Percentiles rank a stretch among this genome's conserved stretches.
Evolutionary conservation across 202 grass and related monocot genomes (phyloP).

Genomic region (Alloteropsis angusta): DNA sequence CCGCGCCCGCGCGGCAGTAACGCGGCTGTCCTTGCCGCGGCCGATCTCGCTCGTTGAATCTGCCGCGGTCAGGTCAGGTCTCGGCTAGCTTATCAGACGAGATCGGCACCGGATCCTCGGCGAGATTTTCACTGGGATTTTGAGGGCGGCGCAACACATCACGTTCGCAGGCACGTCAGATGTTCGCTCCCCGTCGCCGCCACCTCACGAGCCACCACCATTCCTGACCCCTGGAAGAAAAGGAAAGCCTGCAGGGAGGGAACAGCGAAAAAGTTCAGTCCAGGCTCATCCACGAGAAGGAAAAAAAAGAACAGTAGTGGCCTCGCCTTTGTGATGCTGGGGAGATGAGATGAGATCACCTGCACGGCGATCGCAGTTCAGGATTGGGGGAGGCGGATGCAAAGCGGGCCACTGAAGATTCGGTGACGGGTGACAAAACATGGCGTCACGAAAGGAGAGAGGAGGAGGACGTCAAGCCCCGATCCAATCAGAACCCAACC

Average conservation of each 20-base stretch:
- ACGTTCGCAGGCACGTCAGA: background rate
- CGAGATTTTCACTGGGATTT: constrained; percentile 25
- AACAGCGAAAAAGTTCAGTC: constrained; percentile 7
- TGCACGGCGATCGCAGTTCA: background rate
- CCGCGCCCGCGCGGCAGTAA: background rate
- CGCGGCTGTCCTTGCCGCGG: background rate
- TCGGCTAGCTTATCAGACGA: constrained; percentile 4
- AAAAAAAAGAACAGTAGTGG: background rate
- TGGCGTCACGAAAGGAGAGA: background rate
- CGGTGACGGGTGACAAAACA: constrained; percentile 5
- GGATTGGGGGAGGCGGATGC: background rate
- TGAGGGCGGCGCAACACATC: constrained; percentile 10
- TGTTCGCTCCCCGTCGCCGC: background rate
- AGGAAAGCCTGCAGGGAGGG: constrained; percentile 23
- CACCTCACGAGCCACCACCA: constrained; percentile 7
- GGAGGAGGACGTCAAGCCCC: background rate
- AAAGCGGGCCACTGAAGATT: background rate
- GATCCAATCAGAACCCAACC: background rate
- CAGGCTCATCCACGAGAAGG: background rate
- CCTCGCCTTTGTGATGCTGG: background rate
- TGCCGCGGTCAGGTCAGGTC: background rate
- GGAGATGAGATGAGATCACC: background rate
- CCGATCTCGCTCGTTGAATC: constrained; percentile 12
- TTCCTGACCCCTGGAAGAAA: background rate
- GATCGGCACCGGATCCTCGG: constrained; percentile 35